Evolutionary conservation across 73 alveolate species (phyloP).

Genomic region (Paramecium pentaurelia): DNA sequence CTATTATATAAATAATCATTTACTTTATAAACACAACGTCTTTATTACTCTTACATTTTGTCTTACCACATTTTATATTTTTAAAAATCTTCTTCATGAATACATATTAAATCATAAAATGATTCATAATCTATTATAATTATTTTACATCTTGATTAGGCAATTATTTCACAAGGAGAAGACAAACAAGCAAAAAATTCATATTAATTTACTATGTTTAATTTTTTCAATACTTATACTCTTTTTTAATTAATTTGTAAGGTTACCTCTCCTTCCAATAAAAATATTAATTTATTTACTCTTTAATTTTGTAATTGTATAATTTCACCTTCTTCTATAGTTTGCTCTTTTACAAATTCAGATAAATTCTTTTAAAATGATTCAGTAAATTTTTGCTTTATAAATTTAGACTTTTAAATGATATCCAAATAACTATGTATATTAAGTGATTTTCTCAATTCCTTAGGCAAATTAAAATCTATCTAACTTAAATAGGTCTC

Average conservation of each 20-base stretch:
- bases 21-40: neutral
- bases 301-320: neutral
- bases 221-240: neutral
- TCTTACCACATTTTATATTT: slow-evolving; percentile 7
- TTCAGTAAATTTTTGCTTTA: neutral
- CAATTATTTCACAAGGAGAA: neutral
- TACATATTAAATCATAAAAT: neutral
- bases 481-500: neutral
- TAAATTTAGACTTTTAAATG: neutral
- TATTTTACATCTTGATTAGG: neutral
- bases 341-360: neutral
- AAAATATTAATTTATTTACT: neutral
- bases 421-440: neutral
- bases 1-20: neutral
- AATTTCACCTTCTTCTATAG: neutral
- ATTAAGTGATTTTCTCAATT: neutral
- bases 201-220: neutral
- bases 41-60: neutral
- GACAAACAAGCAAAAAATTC: neutral
- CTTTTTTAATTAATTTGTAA: neutral
- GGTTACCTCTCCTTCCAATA: neutral
- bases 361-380: neutral
- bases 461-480: neutral
- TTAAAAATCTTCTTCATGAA: neutral
- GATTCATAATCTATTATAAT: neutral